A percentile compares a stretch with the other conserved stretches of the same genome.
phyloP scores from a whole-genome alignment of 805 yeast genomes.

The Saturnispora ahearnii region DNA sequence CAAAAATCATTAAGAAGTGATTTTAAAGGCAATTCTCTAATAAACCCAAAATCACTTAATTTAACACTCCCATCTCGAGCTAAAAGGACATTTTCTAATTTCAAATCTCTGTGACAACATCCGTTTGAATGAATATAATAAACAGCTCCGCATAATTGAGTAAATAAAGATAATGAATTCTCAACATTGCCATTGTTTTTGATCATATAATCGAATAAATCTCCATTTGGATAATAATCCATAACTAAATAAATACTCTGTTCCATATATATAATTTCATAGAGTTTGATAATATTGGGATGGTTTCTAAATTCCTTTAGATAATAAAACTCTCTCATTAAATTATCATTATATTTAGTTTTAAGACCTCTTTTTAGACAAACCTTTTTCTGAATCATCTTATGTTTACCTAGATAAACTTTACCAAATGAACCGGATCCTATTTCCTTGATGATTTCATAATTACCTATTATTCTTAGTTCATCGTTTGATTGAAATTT shows the following conservation, averaged over 20 bases:
- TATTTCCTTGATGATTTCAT: slow-evolving; percentile 58
- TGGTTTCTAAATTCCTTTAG: slow-evolving; percentile 70
- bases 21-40: slow-evolving; percentile 51
- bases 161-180: slow-evolving; percentile 46
- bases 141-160: slow-evolving; percentile 66
- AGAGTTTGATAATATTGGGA: slow-evolving; percentile 73
- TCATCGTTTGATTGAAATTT: slow-evolving; percentile 29
- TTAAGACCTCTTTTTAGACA: slow-evolving; percentile 69
- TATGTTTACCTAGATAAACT: slow-evolving; percentile 77
- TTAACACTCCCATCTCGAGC: slow-evolving; percentile 55
- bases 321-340: slow-evolving; percentile 84
- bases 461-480: slow-evolving; percentile 69
- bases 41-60: slow-evolving; percentile 89
- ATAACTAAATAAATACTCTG: slow-evolving; percentile 75
- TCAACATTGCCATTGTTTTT: slow-evolving; percentile 37
- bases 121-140: slow-evolving; percentile 68
- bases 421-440: slow-evolving; percentile 94
- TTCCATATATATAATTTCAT: slow-evolving; percentile 80
- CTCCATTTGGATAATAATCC: slow-evolving; percentile 83
- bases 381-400: slow-evolving; percentile 62
- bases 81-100: slow-evolving; percentile 81
- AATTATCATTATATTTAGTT: slow-evolving; percentile 57
- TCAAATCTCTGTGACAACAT: slow-evolving; percentile 86
- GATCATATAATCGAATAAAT: slow-evolving; percentile 59
- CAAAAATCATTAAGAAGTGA: slow-evolving; percentile 68